A percentile compares a stretch with the other conserved stretches of the same genome.
Evolutionary conservation across 2,329 filamentous ascomycete species (phyloP).

Genomic region (Curvularia spicifera): DNA sequence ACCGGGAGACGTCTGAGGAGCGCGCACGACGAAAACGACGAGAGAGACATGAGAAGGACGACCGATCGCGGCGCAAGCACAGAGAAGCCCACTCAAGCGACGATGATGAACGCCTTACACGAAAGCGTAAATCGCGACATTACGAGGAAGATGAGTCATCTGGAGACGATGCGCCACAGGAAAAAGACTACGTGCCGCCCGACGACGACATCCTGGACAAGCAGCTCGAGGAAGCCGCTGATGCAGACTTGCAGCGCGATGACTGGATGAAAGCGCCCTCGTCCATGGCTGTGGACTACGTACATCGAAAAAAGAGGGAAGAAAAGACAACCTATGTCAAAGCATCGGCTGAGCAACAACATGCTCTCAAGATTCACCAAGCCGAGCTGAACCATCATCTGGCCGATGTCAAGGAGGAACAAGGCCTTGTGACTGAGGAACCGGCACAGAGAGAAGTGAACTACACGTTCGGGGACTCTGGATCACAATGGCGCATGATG

Average conservation of each 20-base stretch:
- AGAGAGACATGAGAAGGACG: slow-evolving; percentile 44
- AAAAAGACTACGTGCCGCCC: slow-evolving; percentile 54
- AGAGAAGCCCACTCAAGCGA: slow-evolving; percentile 43
- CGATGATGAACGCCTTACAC: slow-evolving; percentile 42
- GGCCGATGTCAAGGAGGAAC: slow-evolving; percentile 57
- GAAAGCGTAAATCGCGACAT: slow-evolving; percentile 45
- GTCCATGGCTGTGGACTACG: slow-evolving; percentile 82
- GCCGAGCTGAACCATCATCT: slow-evolving; percentile 81
- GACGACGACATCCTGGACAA: slow-evolving; percentile 55
- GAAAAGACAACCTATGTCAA: slow-evolving; percentile 53
- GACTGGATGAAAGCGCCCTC: slow-evolving; percentile 94
- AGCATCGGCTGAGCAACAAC: slow-evolving; percentile 61
- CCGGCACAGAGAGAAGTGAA: slow-evolving; percentile 68
- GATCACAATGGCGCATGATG: slow-evolving; percentile 95
- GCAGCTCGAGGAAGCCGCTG: slow-evolving; percentile 47
- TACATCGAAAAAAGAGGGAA: slow-evolving; percentile 65
- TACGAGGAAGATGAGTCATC: slow-evolving; percentile 42
- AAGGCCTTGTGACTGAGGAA: slow-evolving; percentile 47
- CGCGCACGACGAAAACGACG: slow-evolving; percentile 55
- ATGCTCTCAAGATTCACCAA: slow-evolving; percentile 74
- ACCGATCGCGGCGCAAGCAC: slow-evolving; percentile 46
- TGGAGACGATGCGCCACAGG: slow-evolving; percentile 44
- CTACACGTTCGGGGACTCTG: slow-evolving; percentile 88
- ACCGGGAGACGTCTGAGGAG: slow-evolving; percentile 51
- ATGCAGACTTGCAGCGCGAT: slow-evolving; percentile 68